These are phyloP conservation scores for Apiotrichum porosum DNA, from an alignment of 1,284 basidiomycete species.

Conservation along the genomic window DNA sequence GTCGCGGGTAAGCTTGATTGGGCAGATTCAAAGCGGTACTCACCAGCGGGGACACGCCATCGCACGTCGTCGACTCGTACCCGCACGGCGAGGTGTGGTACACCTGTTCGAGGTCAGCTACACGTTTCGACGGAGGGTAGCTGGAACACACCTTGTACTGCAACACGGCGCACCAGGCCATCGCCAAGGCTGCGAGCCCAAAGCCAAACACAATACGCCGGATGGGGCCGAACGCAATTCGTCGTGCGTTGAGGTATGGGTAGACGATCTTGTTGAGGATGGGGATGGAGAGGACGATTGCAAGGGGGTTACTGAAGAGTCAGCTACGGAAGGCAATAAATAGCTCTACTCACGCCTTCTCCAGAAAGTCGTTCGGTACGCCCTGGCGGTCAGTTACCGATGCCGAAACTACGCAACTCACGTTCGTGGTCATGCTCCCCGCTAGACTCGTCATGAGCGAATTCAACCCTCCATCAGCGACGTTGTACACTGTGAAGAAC, in stretches of 20 bases:
- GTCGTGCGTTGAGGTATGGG: constrained; percentile 6
- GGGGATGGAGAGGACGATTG: constrained; percentile 23
- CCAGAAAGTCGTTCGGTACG: constrained; percentile 27
- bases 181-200: constrained; percentile 14
- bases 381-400: constrained; percentile 13
- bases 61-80: constrained; percentile 21
- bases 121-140: too few relatives aligned
- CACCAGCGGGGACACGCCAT: constrained; percentile 15
- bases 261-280: constrained; percentile 16
- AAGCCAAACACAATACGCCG: constrained; percentile 20
- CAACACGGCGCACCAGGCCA: constrained; percentile 22
- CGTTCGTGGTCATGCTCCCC: constrained; percentile 26
- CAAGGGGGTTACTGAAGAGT: constrained; percentile 23
- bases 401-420: constrained; percentile 2
- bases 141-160: constrained; percentile 21
- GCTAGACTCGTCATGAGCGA: constrained; percentile 21
- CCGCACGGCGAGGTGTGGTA: constrained; percentile 28
- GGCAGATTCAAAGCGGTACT: neutral
- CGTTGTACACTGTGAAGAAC: constrained; percentile 20
- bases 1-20: constrained; percentile 1
- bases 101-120: constrained; percentile 9
- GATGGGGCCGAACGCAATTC: constrained; percentile 19
- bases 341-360: constrained; percentile 17
- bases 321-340: neutral
- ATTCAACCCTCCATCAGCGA: constrained; percentile 23